phyloP scores from a whole-genome alignment of 805 yeast genomes.

The Teunomyces atbi region DNA sequence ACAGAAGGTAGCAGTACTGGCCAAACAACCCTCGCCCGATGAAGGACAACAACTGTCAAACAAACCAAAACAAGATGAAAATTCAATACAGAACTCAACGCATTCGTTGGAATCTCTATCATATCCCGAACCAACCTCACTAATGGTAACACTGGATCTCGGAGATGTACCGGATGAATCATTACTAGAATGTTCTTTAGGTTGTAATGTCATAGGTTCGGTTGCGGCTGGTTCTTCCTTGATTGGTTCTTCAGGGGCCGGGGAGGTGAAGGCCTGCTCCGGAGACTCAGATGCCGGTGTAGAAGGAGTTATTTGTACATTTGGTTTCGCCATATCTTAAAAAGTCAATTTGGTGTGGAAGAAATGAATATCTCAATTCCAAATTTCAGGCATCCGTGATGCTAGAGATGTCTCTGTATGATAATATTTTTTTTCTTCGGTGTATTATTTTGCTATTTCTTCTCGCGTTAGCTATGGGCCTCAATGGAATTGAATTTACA shows the following conservation, averaged over 20 bases:
- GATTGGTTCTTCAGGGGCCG: neutral
- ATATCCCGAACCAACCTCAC: slow-evolving; percentile 34
- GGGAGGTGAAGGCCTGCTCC: neutral
- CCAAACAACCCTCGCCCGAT: slow-evolving; percentile 40
- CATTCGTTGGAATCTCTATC: slow-evolving; percentile 39
- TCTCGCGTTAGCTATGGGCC: neutral
- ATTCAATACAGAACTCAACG: slow-evolving; percentile 40
- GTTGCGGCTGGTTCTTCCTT: slow-evolving; percentile 6
- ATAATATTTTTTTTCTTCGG: neutral
- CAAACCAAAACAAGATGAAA: slow-evolving; percentile 38
- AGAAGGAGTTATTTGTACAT: neutral
- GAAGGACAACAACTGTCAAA: slow-evolving; percentile 42
- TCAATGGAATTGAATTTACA: too few relatives aligned
- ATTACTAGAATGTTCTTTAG: neutral
- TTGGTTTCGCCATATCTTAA: neutral
- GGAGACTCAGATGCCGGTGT: neutral
- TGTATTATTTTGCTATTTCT: neutral
- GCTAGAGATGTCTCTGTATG: neutral
- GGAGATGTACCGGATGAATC: neutral
- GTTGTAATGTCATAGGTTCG: slow-evolving; percentile 5
- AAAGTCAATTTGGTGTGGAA: neutral
- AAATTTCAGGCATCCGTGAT: neutral
- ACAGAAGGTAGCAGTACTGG: slow-evolving; percentile 33
- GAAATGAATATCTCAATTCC: neutral
- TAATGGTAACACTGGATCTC: slow-evolving; percentile 20